Conservation (phyloP, 1,139 yeast genomes). For the Candida tropicalis region DNA sequence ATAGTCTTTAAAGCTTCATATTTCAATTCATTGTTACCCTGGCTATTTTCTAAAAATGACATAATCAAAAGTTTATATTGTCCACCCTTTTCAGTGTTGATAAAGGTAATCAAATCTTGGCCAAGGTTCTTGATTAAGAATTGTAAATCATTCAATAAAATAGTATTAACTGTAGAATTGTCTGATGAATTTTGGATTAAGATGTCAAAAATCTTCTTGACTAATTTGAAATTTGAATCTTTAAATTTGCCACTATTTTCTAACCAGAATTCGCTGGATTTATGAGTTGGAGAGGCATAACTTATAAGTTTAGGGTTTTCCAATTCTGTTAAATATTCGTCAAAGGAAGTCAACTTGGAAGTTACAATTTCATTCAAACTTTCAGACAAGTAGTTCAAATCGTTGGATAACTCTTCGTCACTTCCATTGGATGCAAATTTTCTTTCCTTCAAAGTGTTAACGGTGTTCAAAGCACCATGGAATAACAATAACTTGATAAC, state of each 20-base stretch:
- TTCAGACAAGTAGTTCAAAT: slow-evolving; percentile 60
- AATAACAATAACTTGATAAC: slow-evolving; percentile 73
- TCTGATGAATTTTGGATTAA: slow-evolving; percentile 28
- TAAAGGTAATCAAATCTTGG: slow-evolving; percentile 69
- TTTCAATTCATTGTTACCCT: slow-evolving; percentile 83
- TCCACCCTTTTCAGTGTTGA: slow-evolving; percentile 61
- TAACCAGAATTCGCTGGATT: slow-evolving; percentile 85
- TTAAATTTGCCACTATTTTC: slow-evolving; percentile 79
- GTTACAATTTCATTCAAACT: slow-evolving; percentile 71
- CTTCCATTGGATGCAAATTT: slow-evolving; percentile 73
- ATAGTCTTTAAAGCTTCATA: slow-evolving; percentile 95
- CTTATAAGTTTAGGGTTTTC: slow-evolving; percentile 73
- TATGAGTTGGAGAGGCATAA: slow-evolving; percentile 92
- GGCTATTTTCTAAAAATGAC: slow-evolving; percentile 71
- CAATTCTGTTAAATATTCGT: slow-evolving; percentile 86
- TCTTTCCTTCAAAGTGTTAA: slow-evolving; percentile 74
- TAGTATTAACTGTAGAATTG: slow-evolving; percentile 33
- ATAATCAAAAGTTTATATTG: slow-evolving; percentile 72
- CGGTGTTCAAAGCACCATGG: slow-evolving; percentile 72
- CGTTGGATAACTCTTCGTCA: slow-evolving; percentile 86
- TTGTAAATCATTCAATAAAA: slow-evolving; percentile 59
- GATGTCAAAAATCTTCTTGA: slow-evolving; percentile 52
- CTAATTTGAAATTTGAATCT: slow-evolving; percentile 72
- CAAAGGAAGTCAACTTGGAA: slow-evolving; percentile 80
- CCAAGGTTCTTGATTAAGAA: slow-evolving; percentile 46